Evolutionary conservation across 495 filamentous ascomycete species (phyloP), one percentile per base, ranked within the genome.

Genomic region (Antarctomyces pellizariae): DNA sequence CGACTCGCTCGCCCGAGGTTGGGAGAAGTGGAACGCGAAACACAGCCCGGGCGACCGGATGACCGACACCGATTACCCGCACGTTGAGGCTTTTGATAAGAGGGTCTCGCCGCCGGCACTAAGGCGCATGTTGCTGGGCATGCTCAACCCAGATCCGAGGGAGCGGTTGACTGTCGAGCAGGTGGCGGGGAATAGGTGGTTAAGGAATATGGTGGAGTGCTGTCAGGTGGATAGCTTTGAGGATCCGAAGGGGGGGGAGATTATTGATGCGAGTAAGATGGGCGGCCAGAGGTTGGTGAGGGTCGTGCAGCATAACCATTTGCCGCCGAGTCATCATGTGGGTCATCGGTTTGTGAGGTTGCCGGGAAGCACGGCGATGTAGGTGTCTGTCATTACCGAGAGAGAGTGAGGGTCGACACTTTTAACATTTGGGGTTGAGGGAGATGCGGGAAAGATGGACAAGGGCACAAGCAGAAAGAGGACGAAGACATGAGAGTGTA

Each of bases 91-190:
- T 0, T 59, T 66, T 27, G 58, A 66, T 24, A 14, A 32, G 5
- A 27, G 23, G 15, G 34, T 44, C 24, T 36, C 36, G 8, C 38
- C 38, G 21, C 53, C 56, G 2, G 54, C 55, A 6, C 49, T 75
- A 23, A 60, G 62, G 28, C 58, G 64, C 3, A 45, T 84, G 2
- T 45, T 83, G 3, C 49, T 77, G n/a, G 62, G 59, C 37, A 80
- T 84, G 75, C 53, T 80, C 25, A 64, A 82, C 43, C 72, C 75
- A 1, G 49, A 73, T 36, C 74, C 75, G 6, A 48, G 48, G 12
- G 62, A 59, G 42, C 68, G 76, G 12, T 61, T 70, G 29, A 56
- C 63, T 14, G 70, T 78, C 25, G 46, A 56, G 13, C 59, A 69
- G 0, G 66, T 65, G 7, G 39, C 75, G 26, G 57, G 54, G 26